Conservation (phyloP, 352 stramenopile genomes). For the Phytopythium sindhum region DNA sequence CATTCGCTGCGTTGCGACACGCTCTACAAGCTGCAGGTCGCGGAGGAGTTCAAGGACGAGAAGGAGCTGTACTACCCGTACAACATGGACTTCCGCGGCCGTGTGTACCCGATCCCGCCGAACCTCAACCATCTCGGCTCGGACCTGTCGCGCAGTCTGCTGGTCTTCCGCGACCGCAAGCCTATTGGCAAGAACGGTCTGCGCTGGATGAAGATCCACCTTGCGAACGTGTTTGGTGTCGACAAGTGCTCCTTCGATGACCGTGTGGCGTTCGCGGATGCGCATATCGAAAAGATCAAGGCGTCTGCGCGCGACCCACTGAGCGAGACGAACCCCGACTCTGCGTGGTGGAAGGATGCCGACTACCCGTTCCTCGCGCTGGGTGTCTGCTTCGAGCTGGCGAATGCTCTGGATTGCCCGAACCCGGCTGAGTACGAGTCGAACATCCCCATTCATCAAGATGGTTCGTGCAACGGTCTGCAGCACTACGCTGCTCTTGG, state of each 20-base stretch:
- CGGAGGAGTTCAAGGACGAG: constrained; percentile 95
- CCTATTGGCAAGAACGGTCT: constrained; percentile 93
- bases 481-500: constrained; percentile 99
- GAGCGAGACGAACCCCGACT: constrained; percentile 43
- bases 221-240: constrained; percentile 88
- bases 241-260: constrained; percentile 97
- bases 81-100: constrained; percentile 99
- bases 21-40: constrained; percentile 95
- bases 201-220: constrained; percentile 98
- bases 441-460: constrained; percentile 96
- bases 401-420: constrained; percentile 90
- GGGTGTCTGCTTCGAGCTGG: constrained; percentile 96
- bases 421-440: constrained; percentile 94
- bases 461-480: constrained; percentile 99
- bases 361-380: constrained; percentile 98
- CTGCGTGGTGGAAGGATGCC: constrained; percentile 94
- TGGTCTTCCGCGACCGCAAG: constrained; percentile 95
- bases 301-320: constrained; percentile 90
- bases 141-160: constrained; percentile 96
- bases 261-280: constrained; percentile 92
- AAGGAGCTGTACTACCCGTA: constrained; percentile 98
- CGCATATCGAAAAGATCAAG: constrained; percentile 93
- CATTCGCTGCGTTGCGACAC: constrained; percentile 95
- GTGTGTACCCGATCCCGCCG: constrained; percentile 97
- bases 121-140: constrained; percentile 99